Evolutionary conservation across 306 rosid species (phyloP), one percentile per base, ranked within the genome.

Genomic region (Cicer arietinum): DNA sequence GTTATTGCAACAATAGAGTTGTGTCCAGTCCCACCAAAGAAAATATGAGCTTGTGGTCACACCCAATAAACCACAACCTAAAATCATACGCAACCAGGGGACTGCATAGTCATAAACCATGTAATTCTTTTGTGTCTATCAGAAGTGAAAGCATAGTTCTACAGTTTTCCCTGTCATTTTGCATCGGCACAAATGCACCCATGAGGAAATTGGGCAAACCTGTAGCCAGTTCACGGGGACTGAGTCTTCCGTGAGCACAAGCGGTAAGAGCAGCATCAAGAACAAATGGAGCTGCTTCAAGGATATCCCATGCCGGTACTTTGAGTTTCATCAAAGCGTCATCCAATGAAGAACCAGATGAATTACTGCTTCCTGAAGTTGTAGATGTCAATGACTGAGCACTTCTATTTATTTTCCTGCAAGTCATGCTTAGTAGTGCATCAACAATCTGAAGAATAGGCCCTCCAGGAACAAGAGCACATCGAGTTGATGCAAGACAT

Each of bases 241-340:
- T 90, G 77, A 94, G 90, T 75, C 87, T 88, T 78, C 96, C 99
- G 61, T 94, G 97, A 63, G 96, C 93, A 80, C 98, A 94, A 64
- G 99, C 97, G 54, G 96, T 89, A 58, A 94, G 83, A 77, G 97
- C 99, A 67, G 98, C 96, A 84, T 94, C 96, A 85, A 90, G 91
- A 81, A 94, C 96, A 71, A 89, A 90, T 45, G 99, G 99, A 82
- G 87, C 84, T 59, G 96, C 98, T 88, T 89, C 96, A 82, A 94
- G 84, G 76, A 94, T 90, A 89, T 94, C 99, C 99, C 99, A 94
- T 70, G 97, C 97, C 16, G 97, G 99, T 83, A 94, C 90, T 82
- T 86, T 89, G 66, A 96, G 96, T 82, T 96, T 92, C 78, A 86
- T 17, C 69, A 83, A 69, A 70, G 62, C 54, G 59, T 90, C 97